Evolutionary conservation across 2,329 filamentous ascomycete genomes (phyloP), one percentile per base, ranked within the genome.

Genomic region (Aspergillus hortae): DNA sequence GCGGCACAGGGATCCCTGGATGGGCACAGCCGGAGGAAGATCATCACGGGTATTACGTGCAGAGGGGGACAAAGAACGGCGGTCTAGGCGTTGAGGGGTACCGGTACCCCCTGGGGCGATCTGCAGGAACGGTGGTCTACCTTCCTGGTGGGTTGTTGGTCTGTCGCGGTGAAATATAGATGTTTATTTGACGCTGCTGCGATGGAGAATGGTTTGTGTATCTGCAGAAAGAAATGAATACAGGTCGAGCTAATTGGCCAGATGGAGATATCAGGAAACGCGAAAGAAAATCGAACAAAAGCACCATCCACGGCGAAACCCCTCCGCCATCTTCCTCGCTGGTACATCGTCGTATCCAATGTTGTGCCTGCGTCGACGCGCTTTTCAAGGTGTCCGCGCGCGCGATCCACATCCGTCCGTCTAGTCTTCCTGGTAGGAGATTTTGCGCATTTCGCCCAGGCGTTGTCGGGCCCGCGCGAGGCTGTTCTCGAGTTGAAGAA

Each of bases 391-490:
- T 11, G 30, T 32, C 11, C n/a, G 4, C 14, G 4, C 14, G 4
- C 23, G 23, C 23, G 6, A 23, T 23, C 23, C 23, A 23, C 23
- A 23, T 23, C 23, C 6, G 4, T 10, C 19, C 12, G 3, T 49
- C 62, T 67, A 76, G 10, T 92, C 88, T 67, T 95, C 89, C 68
- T 89, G 88, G 75, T 96, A 96, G 4, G 89, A 92, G 56, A 96
- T 90, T 83, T 96, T 96, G 69, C 94, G 85, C 94, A 99, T 97
- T 80, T 99, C 94, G 57, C 94, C 92, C 58, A 99, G 77, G 49
- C 91, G 81, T 67, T 88, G 85, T 61, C 92, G 81, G 40, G 94
- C 94, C 30, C 88, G 79, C 7, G 86, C 80, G 36, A 99, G 81
- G 25, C 84, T 77, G 66, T 97, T 99, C 75, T 97, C 92, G 59